These are phyloP conservation scores for Seiridium cupressi DNA, from an alignment of 2,329 filamentous ascomycete genomes.

Conservation along the genomic window DNA sequence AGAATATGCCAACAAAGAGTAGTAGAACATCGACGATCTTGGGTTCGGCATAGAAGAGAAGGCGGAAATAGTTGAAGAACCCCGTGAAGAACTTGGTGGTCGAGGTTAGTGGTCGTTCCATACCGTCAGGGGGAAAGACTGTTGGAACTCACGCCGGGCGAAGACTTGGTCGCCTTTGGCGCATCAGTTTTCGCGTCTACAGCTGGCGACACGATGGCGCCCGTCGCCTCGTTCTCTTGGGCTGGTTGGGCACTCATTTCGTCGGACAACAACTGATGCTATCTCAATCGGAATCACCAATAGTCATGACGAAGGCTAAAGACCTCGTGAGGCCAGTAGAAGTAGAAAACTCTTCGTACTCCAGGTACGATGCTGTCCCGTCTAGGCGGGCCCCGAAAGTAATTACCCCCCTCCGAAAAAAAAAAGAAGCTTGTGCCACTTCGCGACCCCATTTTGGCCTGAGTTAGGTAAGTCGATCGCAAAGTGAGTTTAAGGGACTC, in stretches of 20 bases:
- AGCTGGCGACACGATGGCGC: neutral
- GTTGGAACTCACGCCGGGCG: neutral
- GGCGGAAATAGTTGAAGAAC: constrained; percentile 39
- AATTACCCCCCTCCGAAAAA: neutral
- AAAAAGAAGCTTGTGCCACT: neutral
- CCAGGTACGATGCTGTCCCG: neutral
- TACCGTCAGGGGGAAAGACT: neutral
- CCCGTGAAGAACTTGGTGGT: constrained; percentile 11
- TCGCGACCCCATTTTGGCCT: constrained; percentile 2
- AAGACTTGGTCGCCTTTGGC: neutral
- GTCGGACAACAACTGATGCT: neutral
- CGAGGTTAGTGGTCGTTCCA: neutral
- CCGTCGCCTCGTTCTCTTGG: neutral
- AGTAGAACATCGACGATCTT: constrained; percentile 41
- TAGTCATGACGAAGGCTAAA: neutral
- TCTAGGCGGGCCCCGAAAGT: neutral
- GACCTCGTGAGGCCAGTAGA: neutral
- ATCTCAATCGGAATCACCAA: neutral
- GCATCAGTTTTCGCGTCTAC: neutral
- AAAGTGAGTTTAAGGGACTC: neutral
- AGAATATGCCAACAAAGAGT: constrained; percentile 35
- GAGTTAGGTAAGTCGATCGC: constrained; percentile 3
- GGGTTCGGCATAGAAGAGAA: constrained; percentile 44
- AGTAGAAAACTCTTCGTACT: neutral
- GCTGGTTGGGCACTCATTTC: constrained; percentile 1